Evolutionary conservation across 1,139 yeast species (phyloP), one percentile per base, ranked within the genome.

Genomic region (Hanseniaspora gamundiae): DNA sequence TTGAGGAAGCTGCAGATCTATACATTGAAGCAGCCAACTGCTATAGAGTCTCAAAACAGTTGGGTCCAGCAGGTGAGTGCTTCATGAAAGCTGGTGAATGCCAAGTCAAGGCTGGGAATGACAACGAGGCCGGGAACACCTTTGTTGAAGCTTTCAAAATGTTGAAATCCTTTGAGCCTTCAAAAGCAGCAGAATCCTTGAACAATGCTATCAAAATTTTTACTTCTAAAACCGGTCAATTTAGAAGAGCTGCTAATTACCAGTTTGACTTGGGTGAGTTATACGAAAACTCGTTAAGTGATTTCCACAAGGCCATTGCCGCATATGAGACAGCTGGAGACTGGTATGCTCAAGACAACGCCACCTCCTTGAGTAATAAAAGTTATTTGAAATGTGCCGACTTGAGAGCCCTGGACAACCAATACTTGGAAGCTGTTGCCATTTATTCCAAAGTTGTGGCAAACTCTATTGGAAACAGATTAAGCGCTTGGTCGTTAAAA

Each of bases 241-340:
- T 91, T 65, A 78, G 98, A 60, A 73, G 98, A 60, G 95, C 95
- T 20, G 98, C 98, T 17, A 86, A 86, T 59, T 88, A 84, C 65
- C 82, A 91, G 56, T 76, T 82, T 70, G 97, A 91, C 60, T 71
- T 91, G 56, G 98, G 88, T 3, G 91, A 79, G 52, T 65, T 91
- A 41, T 86, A 84, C 59, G 97, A 91, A 62, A 72, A 72, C 41
- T 80, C 78, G 39, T 67, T 83, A 31, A 73, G 74, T 45, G 94
- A 88, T 57, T 62, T 66, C 22, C 68, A 71, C 16, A 74, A 74
- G 52, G 96, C 98, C 2, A 72, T 82, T 45, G 70, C 71, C 47
- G 77, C 91, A 26, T 91, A 83, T 61, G 94, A 87, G 58, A 84
- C 82, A 55, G 96, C 98, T 4, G 96, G 95, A 36, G 97, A 93